Base-by-base conservation (phyloP, 176 grass and related monocot species). In the Guadua angustifolia region DNA sequence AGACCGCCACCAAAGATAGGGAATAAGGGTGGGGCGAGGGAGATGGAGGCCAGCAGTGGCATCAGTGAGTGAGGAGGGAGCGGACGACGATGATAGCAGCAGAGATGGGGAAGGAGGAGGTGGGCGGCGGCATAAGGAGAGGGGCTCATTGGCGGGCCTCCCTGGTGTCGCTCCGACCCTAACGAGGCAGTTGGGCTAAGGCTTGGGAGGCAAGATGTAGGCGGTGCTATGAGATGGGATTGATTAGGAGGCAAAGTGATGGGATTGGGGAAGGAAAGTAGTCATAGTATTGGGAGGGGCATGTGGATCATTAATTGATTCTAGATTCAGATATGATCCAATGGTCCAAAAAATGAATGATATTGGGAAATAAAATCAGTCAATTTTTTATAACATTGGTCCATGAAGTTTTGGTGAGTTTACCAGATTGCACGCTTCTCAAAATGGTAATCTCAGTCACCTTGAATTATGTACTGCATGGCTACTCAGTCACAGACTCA, bases 221-320 rank as follows among this genome's bases (percentile, higher is more conserved):
- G 2, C 2, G 7, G 2, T 0, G 0, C 19, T 57, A 0, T 0
- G 0, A 21, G 18, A 57, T 57, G 7, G 7, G 7, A n/a, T n/a
- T 7, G 0, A 21, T 56, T 0, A 0, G 0, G 52, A n/a, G 7
- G 7, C 0, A n/a, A 0, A 56, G 19, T 0, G 0, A 21, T 57
- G 19, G 53, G 19, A 57, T 57, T 0, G 0, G 7, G 7, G 0
- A 57, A 57, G 19, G 0, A 0, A 57, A n/a, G 2, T 21, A 57
- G 18, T n/a, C 4, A 7, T 9, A 43, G 6, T 53, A 5, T 19
- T 19, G 1, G 5, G 51, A 19, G 35, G 35, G 35, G 35, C 2
- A 29, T 29, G 29, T 29, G 29, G 29, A 29, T 1, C 29, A 29
- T 29, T 29, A 29, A 29, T 29, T 29, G 29, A 29, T 29, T 29